Percentiles rank a stretch among this genome's conserved stretches.
These are phyloP conservation scores for Hortiboletus flavorubellus DNA, from an alignment of 768 basidiomycete genomes.

Conservation along the genomic window DNA sequence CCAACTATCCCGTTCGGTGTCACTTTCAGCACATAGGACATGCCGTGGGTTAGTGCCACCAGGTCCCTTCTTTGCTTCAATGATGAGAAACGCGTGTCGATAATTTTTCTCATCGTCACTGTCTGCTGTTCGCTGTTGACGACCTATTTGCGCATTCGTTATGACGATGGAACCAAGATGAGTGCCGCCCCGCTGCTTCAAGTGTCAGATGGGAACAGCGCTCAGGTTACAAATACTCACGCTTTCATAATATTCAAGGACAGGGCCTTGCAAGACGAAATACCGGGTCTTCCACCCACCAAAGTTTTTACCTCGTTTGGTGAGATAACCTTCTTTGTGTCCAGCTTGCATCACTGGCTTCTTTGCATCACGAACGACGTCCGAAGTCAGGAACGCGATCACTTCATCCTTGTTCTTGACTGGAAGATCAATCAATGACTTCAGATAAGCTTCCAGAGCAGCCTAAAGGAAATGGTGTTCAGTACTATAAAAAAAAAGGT, in stretches of 20 bases:
- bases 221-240: conserved; percentile 50
- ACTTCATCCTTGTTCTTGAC: conserved; percentile 87
- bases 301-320: conserved; percentile 96
- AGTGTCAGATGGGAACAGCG: conserved; percentile 6
- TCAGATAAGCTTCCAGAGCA: conserved; percentile 82
- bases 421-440: conserved; percentile 75
- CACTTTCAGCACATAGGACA: conserved; percentile 95
- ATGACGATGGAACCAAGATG: conserved; percentile 90
- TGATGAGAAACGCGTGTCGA: conserved; percentile 95
- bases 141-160: conserved; percentile 93
- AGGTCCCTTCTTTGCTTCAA: conserved; percentile 78
- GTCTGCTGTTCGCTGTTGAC: conserved; percentile 70
- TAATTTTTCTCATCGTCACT: conserved; percentile 89
- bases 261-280: conserved; percentile 88
- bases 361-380: conserved; percentile 73
- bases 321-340: conserved; percentile 93
- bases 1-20: conserved; percentile 91
- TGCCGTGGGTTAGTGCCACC: conserved; percentile 74
- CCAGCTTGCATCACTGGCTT: conserved; percentile 76
- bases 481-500: conserved; percentile 3
- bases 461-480: conserved; percentile 38
- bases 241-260: conserved; percentile 92
- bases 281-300: conserved; percentile 97
- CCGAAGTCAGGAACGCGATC: conserved; percentile 89
- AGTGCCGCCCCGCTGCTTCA: conserved; percentile 74